phyloP scores from a whole-genome alignment of 345 rosid genomes.

The Linum tenue region DNA sequence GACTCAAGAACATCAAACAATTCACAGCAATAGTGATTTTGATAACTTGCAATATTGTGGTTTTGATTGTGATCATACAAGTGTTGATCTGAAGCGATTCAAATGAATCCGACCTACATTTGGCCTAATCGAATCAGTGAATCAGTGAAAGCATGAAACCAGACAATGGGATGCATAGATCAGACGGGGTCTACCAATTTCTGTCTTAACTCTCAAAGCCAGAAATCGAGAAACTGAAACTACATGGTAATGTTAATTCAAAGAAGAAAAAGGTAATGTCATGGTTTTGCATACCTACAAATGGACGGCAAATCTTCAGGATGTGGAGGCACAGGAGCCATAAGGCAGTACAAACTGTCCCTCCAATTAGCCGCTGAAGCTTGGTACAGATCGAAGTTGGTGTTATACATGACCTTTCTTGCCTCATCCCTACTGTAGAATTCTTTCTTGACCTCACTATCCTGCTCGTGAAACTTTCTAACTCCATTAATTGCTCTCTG shows the following conservation, averaged over 20 bases:
- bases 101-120: too few species aligned
- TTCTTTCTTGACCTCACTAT: neutral
- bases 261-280: neutral
- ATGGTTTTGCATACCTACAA: neutral
- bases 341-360: neutral
- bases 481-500: neutral
- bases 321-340: neutral
- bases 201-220: too few species aligned
- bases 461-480: conserved; percentile 5
- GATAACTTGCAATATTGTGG: too few species aligned
- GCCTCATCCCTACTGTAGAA: neutral
- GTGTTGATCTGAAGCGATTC: too few species aligned
- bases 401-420: neutral
- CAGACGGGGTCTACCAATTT: too few species aligned
- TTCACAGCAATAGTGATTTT: too few species aligned
- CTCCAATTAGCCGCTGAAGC: neutral
- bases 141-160: too few species aligned
- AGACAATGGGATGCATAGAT: too few species aligned
- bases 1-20: too few species aligned
- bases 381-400: neutral
- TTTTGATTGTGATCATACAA: too few species aligned
- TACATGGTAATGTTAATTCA: neutral
- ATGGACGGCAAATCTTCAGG: neutral
- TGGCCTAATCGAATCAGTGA: too few species aligned
- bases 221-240: neutral